phyloP scores from a whole-genome alignment of 2,329 filamentous ascomycete genomes.

The Nothophaeocryptopus gaeumannii region DNA sequence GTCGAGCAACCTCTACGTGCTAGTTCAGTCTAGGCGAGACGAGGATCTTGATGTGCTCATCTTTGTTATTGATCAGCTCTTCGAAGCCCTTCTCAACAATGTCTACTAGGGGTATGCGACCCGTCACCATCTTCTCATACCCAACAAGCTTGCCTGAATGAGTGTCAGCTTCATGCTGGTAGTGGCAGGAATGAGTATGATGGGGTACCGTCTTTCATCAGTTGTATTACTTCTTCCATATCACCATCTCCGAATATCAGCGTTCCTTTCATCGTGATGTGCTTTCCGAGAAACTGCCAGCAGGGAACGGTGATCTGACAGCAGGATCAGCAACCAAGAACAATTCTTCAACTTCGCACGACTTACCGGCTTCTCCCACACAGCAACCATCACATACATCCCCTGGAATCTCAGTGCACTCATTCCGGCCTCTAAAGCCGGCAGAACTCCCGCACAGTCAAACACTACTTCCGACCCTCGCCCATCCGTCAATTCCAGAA shows the following conservation, averaged over 20 bases:
- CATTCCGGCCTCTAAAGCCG: slow-evolving; percentile 20
- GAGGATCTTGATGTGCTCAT: slow-evolving; percentile 21
- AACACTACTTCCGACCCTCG: slow-evolving; percentile 25
- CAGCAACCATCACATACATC: slow-evolving; percentile 26
- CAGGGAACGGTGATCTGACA: slow-evolving; percentile 18
- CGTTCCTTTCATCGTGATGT: slow-evolving; percentile 22
- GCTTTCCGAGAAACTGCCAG: slow-evolving; percentile 17
- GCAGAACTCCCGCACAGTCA: slow-evolving; percentile 23
- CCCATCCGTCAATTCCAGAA: slow-evolving; percentile 13
- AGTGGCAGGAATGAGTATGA: neutral
- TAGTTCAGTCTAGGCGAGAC: slow-evolving; percentile 9
- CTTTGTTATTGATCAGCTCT: slow-evolving; percentile 17
- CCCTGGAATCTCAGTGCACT: slow-evolving; percentile 21
- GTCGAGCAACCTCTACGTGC: neutral
- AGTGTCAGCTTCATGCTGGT: neutral
- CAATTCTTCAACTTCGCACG: too few relatives aligned
- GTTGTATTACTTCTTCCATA: slow-evolving; percentile 17
- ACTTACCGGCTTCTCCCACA: slow-evolving; percentile 24
- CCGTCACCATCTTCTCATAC: slow-evolving; percentile 20
- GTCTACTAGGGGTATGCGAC: slow-evolving; percentile 14
- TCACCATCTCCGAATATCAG: slow-evolving; percentile 18
- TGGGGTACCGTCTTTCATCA: slow-evolving; percentile 9
- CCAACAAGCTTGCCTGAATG: slow-evolving; percentile 8
- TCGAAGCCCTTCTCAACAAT: slow-evolving; percentile 18
- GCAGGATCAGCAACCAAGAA: neutral